Base-by-base conservation (phyloP, 2,329 filamentous ascomycete species). In the Aspergillus pseudoglaucus region DNA sequence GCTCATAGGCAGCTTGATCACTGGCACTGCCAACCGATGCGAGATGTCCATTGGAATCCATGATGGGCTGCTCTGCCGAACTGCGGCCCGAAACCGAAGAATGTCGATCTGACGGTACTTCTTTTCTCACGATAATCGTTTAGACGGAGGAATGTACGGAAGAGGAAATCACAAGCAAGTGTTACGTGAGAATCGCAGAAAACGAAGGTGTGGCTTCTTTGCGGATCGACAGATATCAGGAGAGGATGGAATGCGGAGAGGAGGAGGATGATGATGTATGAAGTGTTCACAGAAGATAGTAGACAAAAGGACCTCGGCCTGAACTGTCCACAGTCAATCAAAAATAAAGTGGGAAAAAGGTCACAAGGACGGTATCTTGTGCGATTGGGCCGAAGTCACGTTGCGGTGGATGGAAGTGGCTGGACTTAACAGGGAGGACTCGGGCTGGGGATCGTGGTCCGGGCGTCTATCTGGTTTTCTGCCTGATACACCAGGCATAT, bases 1-100 rank as follows among this genome's bases (percentile, higher is more conserved):
- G 87, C 64, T 90, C 87, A 69, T 91, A 97, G 33, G 62, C 62
- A 27, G 60, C 60, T 50, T 62, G 61, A 45, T 69, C 62, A 44
- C 60, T 59, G 43, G 64, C 62, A 52, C 66, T 66, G 47, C 68
- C 70, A 47, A 67, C 59, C 42, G 69, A 63, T 47, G 72, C 70
- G 59, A 75, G 72, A 57, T 75, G 72, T 40, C 70, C 72, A 57
- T 75, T 75, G 42, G 61, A 67, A 40, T 66, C 65, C 66, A 75
- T 72, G 47, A 62, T 53, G 53, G 62, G 54, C 17, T 65, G 65
- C 17, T 62, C 61, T 14, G 67, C 69, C 39, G 58, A 18, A 37
- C n/a, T 37, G 33, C 33, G 33, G 33, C 33, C 33, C n/a, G 33
- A 37, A 17, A 37, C 6, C 33, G 17, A n/a, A 37, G 25, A 35